A percentile compares a stretch with the other conserved stretches of the same genome.
Evolutionary conservation across 2,329 filamentous ascomycete genomes (phyloP).

Genomic region (Hymenoscyphus repandus): DNA sequence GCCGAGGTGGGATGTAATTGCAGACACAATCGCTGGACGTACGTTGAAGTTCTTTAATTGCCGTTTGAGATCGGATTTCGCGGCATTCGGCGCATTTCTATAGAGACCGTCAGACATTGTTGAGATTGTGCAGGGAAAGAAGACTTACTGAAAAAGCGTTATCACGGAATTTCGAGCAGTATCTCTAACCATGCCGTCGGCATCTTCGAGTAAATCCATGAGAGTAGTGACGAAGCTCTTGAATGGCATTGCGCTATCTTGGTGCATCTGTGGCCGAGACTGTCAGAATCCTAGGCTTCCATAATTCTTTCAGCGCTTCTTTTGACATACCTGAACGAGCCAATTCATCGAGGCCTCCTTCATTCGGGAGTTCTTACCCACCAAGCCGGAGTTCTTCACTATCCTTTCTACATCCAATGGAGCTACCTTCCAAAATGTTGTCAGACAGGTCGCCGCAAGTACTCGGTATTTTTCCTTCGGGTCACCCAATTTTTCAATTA

Average conservation of each 20-base stretch:
- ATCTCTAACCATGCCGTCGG: conserved; percentile 82
- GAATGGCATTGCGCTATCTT: conserved; percentile 73
- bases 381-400: conserved; percentile 72
- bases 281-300: not conserved
- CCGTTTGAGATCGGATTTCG: conserved; percentile 83
- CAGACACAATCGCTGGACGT: conserved; percentile 75
- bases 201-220: conserved; percentile 84
- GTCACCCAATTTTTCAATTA: conserved; percentile 83
- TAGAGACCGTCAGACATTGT: conserved; percentile 4
- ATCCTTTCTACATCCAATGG: conserved; percentile 72
- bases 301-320: not conserved
- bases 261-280: conserved; percentile 59
- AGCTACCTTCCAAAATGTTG: conserved; percentile 68
- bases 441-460: conserved; percentile 69
- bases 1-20: conserved; percentile 70
- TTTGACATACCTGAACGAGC: conserved; percentile 64
- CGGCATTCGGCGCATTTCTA: conserved; percentile 71
- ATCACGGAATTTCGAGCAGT: conserved; percentile 78
- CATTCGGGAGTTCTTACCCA: conserved; percentile 73
- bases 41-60: conserved; percentile 82
- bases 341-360: conserved; percentile 84
- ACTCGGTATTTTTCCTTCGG: conserved; percentile 78
- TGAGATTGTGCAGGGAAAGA: not conserved
- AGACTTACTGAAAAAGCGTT: conserved; percentile 70
- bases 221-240: conserved; percentile 75